A percentile compares a stretch with the other conserved stretches of the same genome.
Conservation (phyloP, 257 asterid species). For the Fraxinus quadrangulata region DNA sequence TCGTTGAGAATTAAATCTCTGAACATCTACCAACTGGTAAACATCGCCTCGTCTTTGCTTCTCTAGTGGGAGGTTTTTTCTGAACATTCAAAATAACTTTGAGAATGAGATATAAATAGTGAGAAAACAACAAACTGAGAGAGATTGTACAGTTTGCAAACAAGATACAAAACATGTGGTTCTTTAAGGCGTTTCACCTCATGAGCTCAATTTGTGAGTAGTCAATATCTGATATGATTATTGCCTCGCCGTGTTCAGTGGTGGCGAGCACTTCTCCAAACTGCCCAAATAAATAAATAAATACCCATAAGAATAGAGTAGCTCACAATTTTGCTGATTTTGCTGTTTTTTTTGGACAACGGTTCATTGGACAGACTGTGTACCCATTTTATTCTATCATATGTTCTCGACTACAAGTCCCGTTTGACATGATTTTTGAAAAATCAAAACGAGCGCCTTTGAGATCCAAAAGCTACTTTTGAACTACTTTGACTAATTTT, state of each 20-base stretch:
- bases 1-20: neutral
- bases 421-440: too few relatives aligned
- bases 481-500: too few relatives aligned
- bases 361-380: too few relatives aligned
- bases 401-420: too few relatives aligned
- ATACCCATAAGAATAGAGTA: too few relatives aligned
- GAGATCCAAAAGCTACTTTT: too few relatives aligned
- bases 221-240: conserved; percentile 74
- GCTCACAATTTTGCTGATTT: too few relatives aligned
- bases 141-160: neutral
- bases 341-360: too few relatives aligned
- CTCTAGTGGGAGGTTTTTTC: conserved; percentile 75
- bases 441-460: too few relatives aligned
- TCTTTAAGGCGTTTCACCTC: neutral
- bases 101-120: neutral
- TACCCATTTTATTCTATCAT: too few relatives aligned
- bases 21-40: conserved; percentile 52
- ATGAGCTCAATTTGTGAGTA: conserved; percentile 39
- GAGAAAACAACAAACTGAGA: neutral
- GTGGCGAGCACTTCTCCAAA: conserved; percentile 81
- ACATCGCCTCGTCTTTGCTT: conserved; percentile 91
- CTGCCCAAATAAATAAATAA: too few relatives aligned
- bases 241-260: conserved; percentile 78
- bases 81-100: neutral
- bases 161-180: neutral